Evolutionary conservation across 148 eudicot species (phyloP), one percentile per base, ranked within the genome.

Genomic region (Euryodendron excelsum): DNA sequence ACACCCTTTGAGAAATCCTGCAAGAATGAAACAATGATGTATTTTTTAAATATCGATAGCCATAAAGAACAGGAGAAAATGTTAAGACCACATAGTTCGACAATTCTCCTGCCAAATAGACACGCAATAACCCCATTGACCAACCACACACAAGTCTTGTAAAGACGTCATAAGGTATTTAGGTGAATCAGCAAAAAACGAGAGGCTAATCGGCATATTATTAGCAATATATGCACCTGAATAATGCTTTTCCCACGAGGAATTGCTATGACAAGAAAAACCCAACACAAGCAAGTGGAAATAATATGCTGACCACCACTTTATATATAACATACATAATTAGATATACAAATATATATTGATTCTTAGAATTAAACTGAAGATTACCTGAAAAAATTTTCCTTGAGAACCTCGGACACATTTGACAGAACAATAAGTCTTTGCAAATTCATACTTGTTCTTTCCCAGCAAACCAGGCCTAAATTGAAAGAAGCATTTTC

Each of bases 391-490:
- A 81, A 78, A 90, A 48, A 81, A 8, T 75, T 83, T 89, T 59
- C 99, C 99, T 84, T 93, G 88, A 82, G 74, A 67, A 75, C 86
- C 90, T 31, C 64, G 82, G 33, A 66, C 21, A 69, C 61, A 59
- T 76, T 75, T 89, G 80, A 88, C 77, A 37, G 90, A 84, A 72
- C 99, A 96, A 75, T 96, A 96, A 36, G 95, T 92, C 87, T 82
- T 90, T 63, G 98, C 99, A 88, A 90, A 96, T 69, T 91, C 97
- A 84, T 87, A 90, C 80, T 96, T 96, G 87, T 85, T 79, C 84
- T 84, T 87, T 56, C 99, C 99, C 75, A 96, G 88, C 84, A 96
- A 86, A 73, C 97, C 97, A 73, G 98, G 97, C 99, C 99, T 96
- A 85, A 55, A 85, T 77, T n/a, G 47, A 83, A 44, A 64, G 47